phyloP scores from a whole-genome alignment of 2,329 filamentous ascomycete genomes.

The Microsporum ferrugineum region DNA sequence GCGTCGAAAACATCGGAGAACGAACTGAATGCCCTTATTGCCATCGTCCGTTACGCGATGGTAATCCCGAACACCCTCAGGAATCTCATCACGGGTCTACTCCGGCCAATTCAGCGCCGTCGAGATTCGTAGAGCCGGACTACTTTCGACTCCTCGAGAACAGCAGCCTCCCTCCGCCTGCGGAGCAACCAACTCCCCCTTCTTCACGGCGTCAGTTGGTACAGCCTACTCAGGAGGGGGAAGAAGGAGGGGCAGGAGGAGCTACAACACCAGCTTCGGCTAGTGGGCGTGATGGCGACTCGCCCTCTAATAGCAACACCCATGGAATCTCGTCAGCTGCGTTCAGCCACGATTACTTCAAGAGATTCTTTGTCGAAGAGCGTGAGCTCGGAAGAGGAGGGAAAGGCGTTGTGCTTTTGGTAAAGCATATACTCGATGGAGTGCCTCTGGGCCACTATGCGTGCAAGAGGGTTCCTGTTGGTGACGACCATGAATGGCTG shows the following conservation, averaged over 20 bases:
- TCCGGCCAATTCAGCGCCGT: constrained; percentile 25
- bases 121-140: constrained; percentile 73
- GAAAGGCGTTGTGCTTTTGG: constrained; percentile 88
- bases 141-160: constrained; percentile 89
- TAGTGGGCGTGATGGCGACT: not conserved
- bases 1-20: constrained; percentile 37
- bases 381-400: constrained; percentile 76
- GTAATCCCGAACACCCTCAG: constrained; percentile 26
- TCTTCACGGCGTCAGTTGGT: constrained; percentile 40
- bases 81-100: constrained; percentile 24
- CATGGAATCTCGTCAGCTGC: constrained; percentile 71
- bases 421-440: constrained; percentile 81
- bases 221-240: constrained; percentile 30
- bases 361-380: constrained; percentile 85
- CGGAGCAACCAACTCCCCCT: constrained; percentile 24
- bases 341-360: constrained; percentile 87
- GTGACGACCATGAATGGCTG: constrained; percentile 88
- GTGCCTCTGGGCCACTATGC: constrained; percentile 84
- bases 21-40: constrained; percentile 77
- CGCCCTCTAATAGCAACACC: not conserved
- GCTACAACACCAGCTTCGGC: constrained; percentile 4
- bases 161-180: constrained; percentile 33
- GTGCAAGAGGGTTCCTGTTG: constrained; percentile 92
- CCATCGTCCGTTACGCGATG: constrained; percentile 56
- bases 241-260: not conserved